Conservation (phyloP, 83 land plant genomes). For the Isoetes engelmannii region DNA sequence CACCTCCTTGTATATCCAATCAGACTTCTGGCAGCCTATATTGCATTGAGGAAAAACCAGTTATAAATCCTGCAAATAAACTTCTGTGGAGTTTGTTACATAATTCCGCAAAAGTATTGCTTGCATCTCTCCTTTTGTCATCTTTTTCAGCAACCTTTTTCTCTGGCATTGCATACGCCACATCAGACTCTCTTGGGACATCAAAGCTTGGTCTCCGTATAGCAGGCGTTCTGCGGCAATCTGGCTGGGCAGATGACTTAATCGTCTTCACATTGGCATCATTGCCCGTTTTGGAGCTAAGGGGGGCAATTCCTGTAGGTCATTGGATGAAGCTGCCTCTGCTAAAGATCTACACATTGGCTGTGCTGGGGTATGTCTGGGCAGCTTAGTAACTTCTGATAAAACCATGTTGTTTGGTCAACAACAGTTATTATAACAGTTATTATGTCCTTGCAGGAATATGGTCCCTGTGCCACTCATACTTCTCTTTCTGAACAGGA, state of each 20-base stretch:
- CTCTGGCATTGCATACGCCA: constrained; percentile 28
- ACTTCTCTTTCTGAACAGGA: constrained; percentile 61
- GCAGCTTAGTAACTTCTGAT: not conserved
- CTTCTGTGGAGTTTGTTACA: not conserved
- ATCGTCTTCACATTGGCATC: constrained; percentile 73
- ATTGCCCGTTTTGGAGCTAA: constrained; percentile 91
- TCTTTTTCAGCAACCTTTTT: constrained; percentile 2
- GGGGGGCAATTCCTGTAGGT: constrained; percentile 98
- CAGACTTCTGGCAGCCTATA: not conserved
- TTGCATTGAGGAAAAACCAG: not conserved
- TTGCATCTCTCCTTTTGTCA: not conserved
- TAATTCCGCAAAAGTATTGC: not conserved
- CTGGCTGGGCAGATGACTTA: constrained; percentile 84
- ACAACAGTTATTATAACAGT: not conserved
- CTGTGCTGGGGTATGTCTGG: constrained; percentile 65
- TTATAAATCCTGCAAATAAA: not conserved
- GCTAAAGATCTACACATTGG: constrained; percentile 39
- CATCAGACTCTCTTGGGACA: constrained; percentile 61
- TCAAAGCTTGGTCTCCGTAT: constrained; percentile 75
- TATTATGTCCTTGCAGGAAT: constrained; percentile 46
- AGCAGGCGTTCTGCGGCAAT: constrained; percentile 51
- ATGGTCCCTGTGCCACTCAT: constrained; percentile 95
- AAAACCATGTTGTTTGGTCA: too few species aligned
- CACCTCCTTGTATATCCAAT: not conserved
- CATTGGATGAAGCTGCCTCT: constrained; percentile 94